Percentiles rank a stretch among this genome's conserved stretches.
These are phyloP conservation scores for Scheffersomyces lignicola DNA, from an alignment of 1,139 yeast genomes.

Conservation along the genomic window DNA sequence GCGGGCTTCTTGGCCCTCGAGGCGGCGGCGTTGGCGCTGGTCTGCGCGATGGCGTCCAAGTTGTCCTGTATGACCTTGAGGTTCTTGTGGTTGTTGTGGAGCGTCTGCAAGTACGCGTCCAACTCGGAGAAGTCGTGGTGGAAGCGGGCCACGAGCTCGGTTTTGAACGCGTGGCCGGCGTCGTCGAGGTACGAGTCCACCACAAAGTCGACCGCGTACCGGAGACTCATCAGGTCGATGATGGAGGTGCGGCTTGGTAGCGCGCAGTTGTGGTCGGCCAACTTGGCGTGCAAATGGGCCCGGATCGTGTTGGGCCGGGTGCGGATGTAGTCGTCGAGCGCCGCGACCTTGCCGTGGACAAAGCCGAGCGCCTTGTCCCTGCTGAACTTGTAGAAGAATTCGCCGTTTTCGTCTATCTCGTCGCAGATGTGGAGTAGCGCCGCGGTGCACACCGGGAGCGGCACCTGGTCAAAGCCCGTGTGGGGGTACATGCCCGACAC, in stretches of 20 bases:
- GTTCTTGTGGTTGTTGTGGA: constrained; percentile 27
- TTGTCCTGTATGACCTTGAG: constrained; percentile 25
- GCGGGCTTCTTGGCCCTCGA: constrained; percentile 16
- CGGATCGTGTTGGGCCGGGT: neutral
- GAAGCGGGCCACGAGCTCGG: constrained; percentile 12
- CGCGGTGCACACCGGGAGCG: constrained; percentile 19
- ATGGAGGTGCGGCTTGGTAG: constrained; percentile 26
- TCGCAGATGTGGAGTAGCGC: constrained; percentile 44
- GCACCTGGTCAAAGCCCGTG: constrained; percentile 21
- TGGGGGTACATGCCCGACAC: constrained; percentile 17
- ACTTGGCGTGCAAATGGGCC: constrained; percentile 13
- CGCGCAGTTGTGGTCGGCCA: constrained; percentile 17
- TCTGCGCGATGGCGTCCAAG: constrained; percentile 27
- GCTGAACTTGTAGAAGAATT: constrained; percentile 47
- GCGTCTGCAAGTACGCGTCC: constrained; percentile 25
- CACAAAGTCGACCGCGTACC: constrained; percentile 30
- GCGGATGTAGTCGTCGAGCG: constrained; percentile 26
- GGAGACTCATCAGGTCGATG: constrained; percentile 19
- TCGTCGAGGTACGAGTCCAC: constrained; percentile 26
- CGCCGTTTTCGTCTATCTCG: constrained; percentile 46
- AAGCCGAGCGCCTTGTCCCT: constrained; percentile 28
- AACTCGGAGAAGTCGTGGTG: constrained; percentile 30
- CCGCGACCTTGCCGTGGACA: constrained; percentile 29
- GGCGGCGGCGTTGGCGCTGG: constrained; percentile 13
- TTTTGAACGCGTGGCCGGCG: constrained; percentile 12